Conservation (phyloP, 192 early-diverging fungal genomes). For the Spizellomyces punctatus region DNA sequence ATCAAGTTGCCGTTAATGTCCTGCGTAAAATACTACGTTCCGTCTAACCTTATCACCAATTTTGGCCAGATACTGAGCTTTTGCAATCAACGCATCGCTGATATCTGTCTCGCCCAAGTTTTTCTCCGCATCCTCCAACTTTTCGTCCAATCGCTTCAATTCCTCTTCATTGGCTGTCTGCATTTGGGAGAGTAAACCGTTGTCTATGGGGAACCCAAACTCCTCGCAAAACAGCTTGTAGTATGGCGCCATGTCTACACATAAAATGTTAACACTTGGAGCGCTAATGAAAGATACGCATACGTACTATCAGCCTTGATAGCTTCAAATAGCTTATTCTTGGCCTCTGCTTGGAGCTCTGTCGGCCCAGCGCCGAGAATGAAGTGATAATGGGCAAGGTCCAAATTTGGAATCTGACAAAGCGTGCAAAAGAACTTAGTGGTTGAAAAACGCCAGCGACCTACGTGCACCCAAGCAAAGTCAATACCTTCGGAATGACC, state of each 20-base stretch:
- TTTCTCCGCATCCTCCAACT: constrained; percentile 85
- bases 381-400: constrained; percentile 83
- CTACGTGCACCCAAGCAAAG: background rate
- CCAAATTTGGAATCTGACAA: constrained; percentile 82
- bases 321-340: constrained; percentile 67
- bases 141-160: constrained; percentile 78
- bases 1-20: background rate
- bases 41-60: constrained; percentile 87
- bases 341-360: constrained; percentile 67
- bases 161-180: constrained; percentile 74
- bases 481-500: constrained; percentile 27
- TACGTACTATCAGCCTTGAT: constrained; percentile 85
- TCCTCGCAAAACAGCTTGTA: constrained; percentile 67
- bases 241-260: constrained; percentile 85
- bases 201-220: constrained; percentile 62
- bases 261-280: background rate
- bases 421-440: background rate
- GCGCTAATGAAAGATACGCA: too few species aligned
- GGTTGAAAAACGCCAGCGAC: background rate
- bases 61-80: constrained; percentile 87
- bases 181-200: constrained; percentile 52
- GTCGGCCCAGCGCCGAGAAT: constrained; percentile 73
- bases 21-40: background rate
- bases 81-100: constrained; percentile 81
- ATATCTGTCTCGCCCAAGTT: constrained; percentile 93